These are phyloP conservation scores for Colletotrichum sp. DNA, from an alignment of 2,329 filamentous ascomycete genomes.

Conservation along the genomic window DNA sequence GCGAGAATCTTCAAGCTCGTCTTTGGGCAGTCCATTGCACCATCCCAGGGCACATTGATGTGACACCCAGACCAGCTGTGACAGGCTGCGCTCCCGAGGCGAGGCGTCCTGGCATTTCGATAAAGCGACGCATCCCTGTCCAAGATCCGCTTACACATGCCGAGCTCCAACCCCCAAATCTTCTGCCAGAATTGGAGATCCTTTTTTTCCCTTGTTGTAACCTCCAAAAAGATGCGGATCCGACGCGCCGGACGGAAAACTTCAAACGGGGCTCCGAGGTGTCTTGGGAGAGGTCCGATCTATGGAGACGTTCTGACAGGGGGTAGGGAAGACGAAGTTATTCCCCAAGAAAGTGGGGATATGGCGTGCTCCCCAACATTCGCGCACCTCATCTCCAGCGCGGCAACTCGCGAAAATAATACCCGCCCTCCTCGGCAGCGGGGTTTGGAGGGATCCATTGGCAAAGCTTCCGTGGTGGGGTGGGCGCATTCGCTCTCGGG, in stretches of 20 bases:
- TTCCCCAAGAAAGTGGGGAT: constrained; percentile 23
- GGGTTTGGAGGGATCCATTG: background rate
- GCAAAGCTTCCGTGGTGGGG: background rate
- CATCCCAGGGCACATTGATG: constrained; percentile 13
- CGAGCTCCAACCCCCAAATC: background rate
- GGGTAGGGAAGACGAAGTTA: background rate
- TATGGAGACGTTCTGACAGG: background rate
- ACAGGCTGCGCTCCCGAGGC: background rate
- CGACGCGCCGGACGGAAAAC: background rate
- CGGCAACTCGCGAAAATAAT: background rate
- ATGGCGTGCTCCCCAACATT: constrained; percentile 21
- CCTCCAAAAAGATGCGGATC: background rate
- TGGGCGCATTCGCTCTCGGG: background rate
- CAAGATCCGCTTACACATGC: background rate
- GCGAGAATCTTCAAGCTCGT: background rate
- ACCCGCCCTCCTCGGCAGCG: background rate
- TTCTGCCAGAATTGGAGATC: background rate
- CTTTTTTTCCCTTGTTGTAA: background rate
- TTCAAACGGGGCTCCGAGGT: background rate
- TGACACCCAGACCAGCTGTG: background rate
- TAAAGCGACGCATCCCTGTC: background rate
- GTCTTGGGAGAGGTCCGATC: constrained; percentile 6
- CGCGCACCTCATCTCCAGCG: background rate
- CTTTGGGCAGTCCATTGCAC: background rate
- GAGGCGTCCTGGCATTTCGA: background rate